Evolutionary conservation across 495 filamentous ascomycete genomes (phyloP), one percentile per base, ranked within the genome.

Genomic region (Penicillium goetzii): DNA sequence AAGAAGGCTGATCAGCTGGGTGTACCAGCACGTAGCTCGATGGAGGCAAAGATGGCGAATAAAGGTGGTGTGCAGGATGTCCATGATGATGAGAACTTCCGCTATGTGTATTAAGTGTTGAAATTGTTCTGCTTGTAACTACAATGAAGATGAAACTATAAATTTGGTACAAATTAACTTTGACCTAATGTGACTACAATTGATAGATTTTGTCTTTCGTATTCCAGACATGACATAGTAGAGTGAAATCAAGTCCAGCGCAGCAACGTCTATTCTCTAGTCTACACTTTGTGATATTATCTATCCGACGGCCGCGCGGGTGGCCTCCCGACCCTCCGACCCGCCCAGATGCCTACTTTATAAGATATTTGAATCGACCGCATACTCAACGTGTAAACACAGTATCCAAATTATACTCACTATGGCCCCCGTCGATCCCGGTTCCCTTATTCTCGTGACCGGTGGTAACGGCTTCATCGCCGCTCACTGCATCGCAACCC

Each of bases 391-490:
- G 12, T 12, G n/a, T 47, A 25, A 12, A 23, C 21, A 11, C n/a
- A 8, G 12, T 12, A 23, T 47, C 26, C 26, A 28, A 30, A 53
- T 8, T 3, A 9, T n/a, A 17, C 36, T 54, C 12, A 63, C 15
- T 19, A 69, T 69, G 67, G n/a, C 64, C 23, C 60, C 64, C 4
- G 51, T 67, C 28, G 60, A 69, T 1, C 19, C 54, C 21, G 61
- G 54, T 23, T 64, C 67, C n/a, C 40, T 64, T 4, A 49, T 84
- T 28, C 77, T 86, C 12, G 63, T 84, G 43, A 83, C 79, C 9
- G 80, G 80, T 38, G 76, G 74, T 32, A 82, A 82, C 41, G 79
- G 80, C 32, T 84, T 79, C 66, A 79, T 84, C 62, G 80, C 71
- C 38, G 74, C 72, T 28, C 73, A 74, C 60, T 69, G 65, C 56